A percentile compares a stretch with the other conserved stretches of the same genome.
Evolutionary conservation across 768 basidiomycete species (phyloP).

Genomic region (Ramaria rubella): DNA sequence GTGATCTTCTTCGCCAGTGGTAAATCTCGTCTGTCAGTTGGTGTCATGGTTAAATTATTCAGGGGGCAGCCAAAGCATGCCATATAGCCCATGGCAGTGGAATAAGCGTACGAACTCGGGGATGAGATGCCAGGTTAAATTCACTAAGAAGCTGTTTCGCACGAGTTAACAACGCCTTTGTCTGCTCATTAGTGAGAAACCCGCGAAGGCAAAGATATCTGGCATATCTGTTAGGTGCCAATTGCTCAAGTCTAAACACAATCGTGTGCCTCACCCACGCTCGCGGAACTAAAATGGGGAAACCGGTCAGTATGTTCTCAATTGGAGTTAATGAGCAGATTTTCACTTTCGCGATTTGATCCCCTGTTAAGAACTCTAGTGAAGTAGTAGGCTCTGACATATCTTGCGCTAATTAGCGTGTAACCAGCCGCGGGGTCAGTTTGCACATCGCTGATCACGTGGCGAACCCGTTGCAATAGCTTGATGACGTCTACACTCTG

Average conservation of each 20-base stretch:
- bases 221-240: neutral
- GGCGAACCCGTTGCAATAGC: neutral
- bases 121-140: constrained; percentile 74
- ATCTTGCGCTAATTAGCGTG: neutral
- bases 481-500: too few relatives aligned
- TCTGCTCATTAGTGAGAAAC: constrained; percentile 60
- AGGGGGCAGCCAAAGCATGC: neutral
- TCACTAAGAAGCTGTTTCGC: constrained; percentile 71
- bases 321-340: constrained; percentile 11
- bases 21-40: constrained; percentile 72
- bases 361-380: constrained; percentile 45
- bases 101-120: constrained; percentile 46
- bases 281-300: constrained; percentile 41
- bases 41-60: constrained; percentile 11
- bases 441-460: neutral
- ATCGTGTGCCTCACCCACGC: constrained; percentile 42
- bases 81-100: neutral
- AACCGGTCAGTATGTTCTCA: neutral
- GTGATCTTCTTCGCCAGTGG: constrained; percentile 65
- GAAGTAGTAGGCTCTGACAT: neutral
- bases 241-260: neutral
- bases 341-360: constrained; percentile 51
- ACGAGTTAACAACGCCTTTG: constrained; percentile 55
- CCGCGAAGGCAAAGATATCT: constrained; percentile 76
- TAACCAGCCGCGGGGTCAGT: neutral